These are phyloP conservation scores for Helianthus tuberosus DNA, from an alignment of 129 eudicot species.

Conservation along the genomic window DNA sequence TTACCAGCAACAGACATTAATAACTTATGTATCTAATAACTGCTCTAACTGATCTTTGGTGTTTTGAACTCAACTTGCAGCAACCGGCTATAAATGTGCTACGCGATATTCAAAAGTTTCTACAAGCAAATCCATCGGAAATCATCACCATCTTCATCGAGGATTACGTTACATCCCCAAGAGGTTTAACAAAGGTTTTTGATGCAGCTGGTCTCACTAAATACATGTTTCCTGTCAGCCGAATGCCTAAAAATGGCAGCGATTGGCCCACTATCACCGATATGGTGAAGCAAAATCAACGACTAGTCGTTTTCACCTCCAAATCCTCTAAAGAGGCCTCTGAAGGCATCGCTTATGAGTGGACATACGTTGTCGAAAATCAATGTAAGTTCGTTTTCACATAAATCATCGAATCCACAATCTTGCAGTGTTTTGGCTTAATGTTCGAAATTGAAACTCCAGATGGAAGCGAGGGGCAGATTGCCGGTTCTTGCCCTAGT, in stretches of 20 bases:
- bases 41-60: background rate
- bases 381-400: slow-evolving; percentile 73
- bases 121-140: slow-evolving; percentile 76
- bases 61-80: slow-evolving; percentile 40
- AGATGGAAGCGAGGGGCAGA: slow-evolving; percentile 70
- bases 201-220: slow-evolving; percentile 69
- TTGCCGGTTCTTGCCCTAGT: slow-evolving; percentile 70
- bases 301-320: slow-evolving; percentile 82
- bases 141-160: slow-evolving; percentile 86
- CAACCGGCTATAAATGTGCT: slow-evolving; percentile 86
- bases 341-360: slow-evolving; percentile 82
- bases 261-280: slow-evolving; percentile 97
- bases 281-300: slow-evolving; percentile 78
- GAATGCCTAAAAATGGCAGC: slow-evolving; percentile 82
- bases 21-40: background rate
- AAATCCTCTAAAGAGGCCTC: slow-evolving; percentile 65
- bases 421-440: background rate
- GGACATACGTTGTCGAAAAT: slow-evolving; percentile 90
- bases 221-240: slow-evolving; percentile 70
- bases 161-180: slow-evolving; percentile 72
- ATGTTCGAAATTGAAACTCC: background rate
- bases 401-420: background rate
- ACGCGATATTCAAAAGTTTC: slow-evolving; percentile 62
- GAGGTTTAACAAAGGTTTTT: slow-evolving; percentile 77
- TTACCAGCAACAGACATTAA: too few species aligned